Conservation (phyloP, 164 flowering plant genomes). For the Litsea cubeba region DNA sequence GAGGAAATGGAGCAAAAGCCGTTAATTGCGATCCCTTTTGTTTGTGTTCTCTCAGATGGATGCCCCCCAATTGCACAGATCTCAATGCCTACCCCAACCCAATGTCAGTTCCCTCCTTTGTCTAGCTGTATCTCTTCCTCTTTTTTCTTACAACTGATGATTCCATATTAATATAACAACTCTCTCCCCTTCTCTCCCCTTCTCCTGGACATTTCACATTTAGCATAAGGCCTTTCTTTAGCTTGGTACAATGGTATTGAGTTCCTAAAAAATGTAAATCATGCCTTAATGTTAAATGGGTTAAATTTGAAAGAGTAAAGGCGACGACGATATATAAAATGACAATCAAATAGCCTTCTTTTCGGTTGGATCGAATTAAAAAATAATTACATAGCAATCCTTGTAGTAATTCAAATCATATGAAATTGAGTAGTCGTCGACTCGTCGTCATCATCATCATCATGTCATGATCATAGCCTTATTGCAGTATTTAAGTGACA, state of each 20-base stretch:
- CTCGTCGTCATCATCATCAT: too few species aligned
- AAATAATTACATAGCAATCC: too few species aligned
- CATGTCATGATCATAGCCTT: too few species aligned
- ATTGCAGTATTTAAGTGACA: too few species aligned
- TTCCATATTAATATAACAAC: not conserved
- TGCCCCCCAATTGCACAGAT: conserved; percentile 8
- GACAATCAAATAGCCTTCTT: too few species aligned
- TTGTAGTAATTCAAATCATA: too few species aligned
- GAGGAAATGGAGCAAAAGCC: conserved; percentile 31
- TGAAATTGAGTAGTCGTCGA: too few species aligned
- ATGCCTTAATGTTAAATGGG: not conserved
- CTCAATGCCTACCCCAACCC: conserved; percentile 9
- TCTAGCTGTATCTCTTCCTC: conserved; percentile 6
- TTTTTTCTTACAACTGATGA: not conserved
- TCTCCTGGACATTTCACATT: too few species aligned
- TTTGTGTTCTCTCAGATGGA: conserved; percentile 15
- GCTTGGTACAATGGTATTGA: too few species aligned
- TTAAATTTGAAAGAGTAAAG: not conserved
- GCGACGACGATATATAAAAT: too few species aligned
- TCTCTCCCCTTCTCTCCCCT: too few species aligned
- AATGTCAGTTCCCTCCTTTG: conserved; percentile 14
- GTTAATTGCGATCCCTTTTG: conserved; percentile 40
- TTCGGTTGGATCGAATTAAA: too few species aligned
- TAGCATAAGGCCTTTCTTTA: not conserved
- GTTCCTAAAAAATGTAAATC: not conserved